Evolutionary conservation across 1,139 yeast genomes (phyloP).

Genomic region (Diutina rugosa): DNA sequence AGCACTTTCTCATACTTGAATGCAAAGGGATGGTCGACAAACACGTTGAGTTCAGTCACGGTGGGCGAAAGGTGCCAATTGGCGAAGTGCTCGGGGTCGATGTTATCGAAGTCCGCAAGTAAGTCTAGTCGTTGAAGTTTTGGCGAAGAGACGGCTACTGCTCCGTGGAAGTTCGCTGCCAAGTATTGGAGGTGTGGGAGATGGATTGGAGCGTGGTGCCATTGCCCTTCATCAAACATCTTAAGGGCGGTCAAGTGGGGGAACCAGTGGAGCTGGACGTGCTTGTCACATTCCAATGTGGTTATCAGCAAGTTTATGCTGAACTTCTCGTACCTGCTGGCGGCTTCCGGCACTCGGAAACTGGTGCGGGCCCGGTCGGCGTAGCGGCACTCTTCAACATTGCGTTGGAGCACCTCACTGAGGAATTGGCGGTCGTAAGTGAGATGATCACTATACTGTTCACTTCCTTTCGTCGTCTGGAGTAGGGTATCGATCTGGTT

Average conservation of each 20-base stretch:
- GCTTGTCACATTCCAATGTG: not conserved
- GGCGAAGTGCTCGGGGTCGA: not conserved
- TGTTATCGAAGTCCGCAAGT: not conserved
- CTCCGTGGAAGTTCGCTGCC: not conserved
- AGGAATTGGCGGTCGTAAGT: not conserved
- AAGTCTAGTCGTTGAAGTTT: not conserved
- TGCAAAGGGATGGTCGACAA: not conserved
- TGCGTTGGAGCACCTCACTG: not conserved
- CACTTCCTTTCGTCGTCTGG: not conserved
- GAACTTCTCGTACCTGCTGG: not conserved
- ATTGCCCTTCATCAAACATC: not conserved
- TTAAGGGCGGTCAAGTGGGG: not conserved
- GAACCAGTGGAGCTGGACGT: not conserved
- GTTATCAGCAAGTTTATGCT: not conserved
- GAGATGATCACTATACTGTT: not conserved
- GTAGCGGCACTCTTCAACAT: not conserved
- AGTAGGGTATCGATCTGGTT: not conserved
- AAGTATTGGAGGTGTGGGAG: not conserved
- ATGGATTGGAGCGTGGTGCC: not conserved
- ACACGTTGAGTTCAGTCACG: not conserved
- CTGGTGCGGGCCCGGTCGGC: not conserved
- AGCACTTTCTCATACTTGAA: not conserved
- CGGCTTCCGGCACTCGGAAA: not conserved
- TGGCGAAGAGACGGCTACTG: not conserved
- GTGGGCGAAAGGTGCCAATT: not conserved